Conservation (phyloP, 768 basidiomycete species). For the Termitomyces sp. region DNA sequence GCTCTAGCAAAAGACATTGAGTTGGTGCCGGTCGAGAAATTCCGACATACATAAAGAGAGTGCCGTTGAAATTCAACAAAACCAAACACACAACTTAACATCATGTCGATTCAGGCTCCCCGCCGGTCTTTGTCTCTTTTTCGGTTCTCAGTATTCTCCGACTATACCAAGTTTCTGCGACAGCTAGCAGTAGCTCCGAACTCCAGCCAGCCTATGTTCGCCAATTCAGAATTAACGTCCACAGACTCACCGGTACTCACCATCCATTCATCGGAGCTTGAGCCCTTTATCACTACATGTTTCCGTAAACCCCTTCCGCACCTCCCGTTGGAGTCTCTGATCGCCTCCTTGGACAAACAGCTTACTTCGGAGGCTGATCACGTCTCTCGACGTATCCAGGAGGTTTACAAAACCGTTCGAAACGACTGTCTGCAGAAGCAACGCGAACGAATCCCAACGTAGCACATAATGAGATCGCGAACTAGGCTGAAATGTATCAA, state of each 20-base stretch:
- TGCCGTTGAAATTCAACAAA: conserved; percentile 2
- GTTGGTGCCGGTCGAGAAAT: not conserved
- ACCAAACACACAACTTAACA: conserved; percentile 10
- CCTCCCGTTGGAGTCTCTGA: conserved; percentile 23
- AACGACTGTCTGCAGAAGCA: not conserved
- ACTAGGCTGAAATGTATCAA: not conserved
- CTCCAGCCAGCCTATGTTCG: not conserved
- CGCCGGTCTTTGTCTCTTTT: conserved; percentile 23
- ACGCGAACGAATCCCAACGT: not conserved
- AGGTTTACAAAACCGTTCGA: conserved; percentile 15
- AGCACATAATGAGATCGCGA: not conserved
- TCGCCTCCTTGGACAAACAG: conserved; percentile 31
- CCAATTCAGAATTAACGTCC: not conserved
- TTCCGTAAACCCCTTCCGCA: conserved; percentile 9
- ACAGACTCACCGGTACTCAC: not conserved
- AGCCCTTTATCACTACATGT: not conserved
- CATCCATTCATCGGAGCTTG: not conserved
- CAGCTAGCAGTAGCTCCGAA: not conserved
- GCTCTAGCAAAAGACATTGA: conserved; percentile 43
- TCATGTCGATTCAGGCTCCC: conserved; percentile 17
- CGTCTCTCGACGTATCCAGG: conserved; percentile 19
- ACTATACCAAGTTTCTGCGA: not conserved
- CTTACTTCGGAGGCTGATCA: conserved; percentile 20
- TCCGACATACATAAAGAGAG: not conserved
- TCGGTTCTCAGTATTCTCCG: conserved; percentile 23